Evolutionary conservation across 805 yeast genomes (phyloP).

Genomic region (Kluyveromyces lactis): DNA sequence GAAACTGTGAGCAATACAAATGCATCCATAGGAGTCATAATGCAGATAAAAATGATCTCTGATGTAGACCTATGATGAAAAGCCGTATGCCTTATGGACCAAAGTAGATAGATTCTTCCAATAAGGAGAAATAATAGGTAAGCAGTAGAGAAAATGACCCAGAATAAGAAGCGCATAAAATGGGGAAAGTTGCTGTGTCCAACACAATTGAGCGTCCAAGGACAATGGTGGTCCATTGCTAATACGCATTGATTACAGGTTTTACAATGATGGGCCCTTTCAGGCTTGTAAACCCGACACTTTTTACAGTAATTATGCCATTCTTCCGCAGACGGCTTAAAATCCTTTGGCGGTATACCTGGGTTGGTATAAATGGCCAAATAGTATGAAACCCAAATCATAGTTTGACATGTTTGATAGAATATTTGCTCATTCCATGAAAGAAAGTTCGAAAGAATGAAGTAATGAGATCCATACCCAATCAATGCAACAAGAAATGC

Average conservation of each 20-base stretch:
- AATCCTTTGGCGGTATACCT: constrained; percentile 54
- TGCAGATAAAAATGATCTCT: constrained; percentile 47
- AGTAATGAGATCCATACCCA: constrained; percentile 56
- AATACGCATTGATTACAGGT: constrained; percentile 66
- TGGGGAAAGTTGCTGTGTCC: constrained; percentile 74
- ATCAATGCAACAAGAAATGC: constrained; percentile 43
- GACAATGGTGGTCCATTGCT: constrained; percentile 90
- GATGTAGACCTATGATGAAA: constrained; percentile 42
- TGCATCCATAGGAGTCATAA: constrained; percentile 45
- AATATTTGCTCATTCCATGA: constrained; percentile 33
- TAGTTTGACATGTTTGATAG: constrained; percentile 39
- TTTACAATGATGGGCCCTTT: constrained; percentile 79
- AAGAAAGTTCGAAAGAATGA: constrained; percentile 42
- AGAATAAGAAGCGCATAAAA: constrained; percentile 63
- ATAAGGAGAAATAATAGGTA: constrained; percentile 37
- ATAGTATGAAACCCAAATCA: constrained; percentile 68
- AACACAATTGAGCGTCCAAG: constrained; percentile 90
- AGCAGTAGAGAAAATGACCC: constrained; percentile 50
- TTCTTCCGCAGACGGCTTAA: constrained; percentile 35
- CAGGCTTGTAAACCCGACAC: constrained; percentile 70
- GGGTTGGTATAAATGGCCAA: constrained; percentile 62
- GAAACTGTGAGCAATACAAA: constrained; percentile 56
- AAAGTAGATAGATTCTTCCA: constrained; percentile 36
- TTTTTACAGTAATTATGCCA: constrained; percentile 70
- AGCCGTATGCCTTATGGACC: constrained; percentile 44